Base-by-base conservation (phyloP, 2,329 filamentous ascomycete species). In the Dactylonectria estremocensis region DNA sequence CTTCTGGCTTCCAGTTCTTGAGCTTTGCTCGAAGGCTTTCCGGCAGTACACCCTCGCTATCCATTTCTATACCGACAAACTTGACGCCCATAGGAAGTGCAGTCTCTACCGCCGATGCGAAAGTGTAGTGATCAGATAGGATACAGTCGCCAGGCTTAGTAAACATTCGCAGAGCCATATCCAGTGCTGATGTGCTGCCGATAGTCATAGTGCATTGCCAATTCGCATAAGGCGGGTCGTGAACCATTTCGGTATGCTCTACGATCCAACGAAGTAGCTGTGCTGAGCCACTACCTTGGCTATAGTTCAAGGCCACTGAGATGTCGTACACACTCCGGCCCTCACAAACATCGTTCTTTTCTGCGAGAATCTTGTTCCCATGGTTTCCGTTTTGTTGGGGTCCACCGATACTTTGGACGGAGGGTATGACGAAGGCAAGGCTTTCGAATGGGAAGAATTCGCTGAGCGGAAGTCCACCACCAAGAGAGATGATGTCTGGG, bases 211-310 rank as follows among this genome's bases (percentile, higher is more conserved):
- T 87, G 75, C 91, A 92, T 72, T 87, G 84, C 92, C 92, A 94
- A 77, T 94, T 91, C 40, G 86, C 83, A 77, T 94, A 94, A 0
- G 90, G 91, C 33, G 92, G 92, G 69, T 89, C 85, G 78, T 93
- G 91, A 11, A 93, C 88, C 68, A 94, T 85, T 78, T 94, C 92
- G 1, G 91, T 93, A 78, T 94, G 92, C 81, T 94, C 92, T 0
- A 91, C 92, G 43, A 94, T 81, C 78, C 89, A 94, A 52, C 92
- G 87, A 46, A 94, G 80, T 66, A 94, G 79, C 76, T 93, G 92
- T 3, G 91, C 89, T 28, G 90, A 85, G 28, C 92, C 92, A 53
- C 87, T 86, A 7, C 90, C 89, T 77, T 93, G 90, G 18, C 90
- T 90, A 77, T 94, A 94, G 77, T 94, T 93, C 74, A 93, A 86